Evolutionary conservation across 2,329 filamentous ascomycete genomes (phyloP).

Genomic region (Metarhizium sp.): DNA sequence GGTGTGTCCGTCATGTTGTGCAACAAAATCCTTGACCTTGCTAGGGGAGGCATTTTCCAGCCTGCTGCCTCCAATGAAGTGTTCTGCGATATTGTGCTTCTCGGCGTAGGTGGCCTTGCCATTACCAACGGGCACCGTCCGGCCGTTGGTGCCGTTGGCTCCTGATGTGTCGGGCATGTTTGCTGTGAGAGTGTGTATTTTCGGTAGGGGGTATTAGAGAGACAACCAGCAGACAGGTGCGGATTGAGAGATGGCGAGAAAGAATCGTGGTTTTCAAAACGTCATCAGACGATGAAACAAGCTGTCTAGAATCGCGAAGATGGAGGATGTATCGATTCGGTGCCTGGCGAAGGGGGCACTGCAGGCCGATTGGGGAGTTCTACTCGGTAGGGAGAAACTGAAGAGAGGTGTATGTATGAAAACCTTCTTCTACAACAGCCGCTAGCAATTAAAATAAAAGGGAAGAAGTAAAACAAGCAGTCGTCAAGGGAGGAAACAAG

Average conservation of each 20-base stretch:
- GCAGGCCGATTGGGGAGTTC: slow-evolving; percentile 1
- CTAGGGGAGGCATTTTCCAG: slow-evolving; percentile 72
- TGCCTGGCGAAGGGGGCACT: neutral
- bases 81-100: slow-evolving; percentile 73
- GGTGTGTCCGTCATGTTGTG: slow-evolving; percentile 82
- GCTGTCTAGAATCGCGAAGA: neutral
- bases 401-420: slow-evolving; percentile 9
- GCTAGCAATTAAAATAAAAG: slow-evolving; percentile 1
- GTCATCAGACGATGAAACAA: slow-evolving; percentile 1
- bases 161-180: slow-evolving; percentile 37
- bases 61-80: slow-evolving; percentile 95
- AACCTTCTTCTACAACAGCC: slow-evolving; percentile 3
- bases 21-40: slow-evolving; percentile 94
- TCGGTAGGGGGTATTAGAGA: neutral
- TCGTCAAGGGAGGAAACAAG: slow-evolving; percentile 6
- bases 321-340: slow-evolving; percentile 1
- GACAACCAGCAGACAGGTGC: neutral
- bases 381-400: slow-evolving; percentile 9
- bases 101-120: slow-evolving; percentile 62
- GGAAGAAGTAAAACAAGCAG: neutral
- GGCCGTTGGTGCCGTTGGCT: slow-evolving; percentile 35
- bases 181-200: neutral
- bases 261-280: neutral
- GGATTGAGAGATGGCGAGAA: neutral
- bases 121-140: slow-evolving; percentile 43